Evolutionary conservation across 441 rosid species (phyloP).

Genomic region (Daphne laureola): DNA sequence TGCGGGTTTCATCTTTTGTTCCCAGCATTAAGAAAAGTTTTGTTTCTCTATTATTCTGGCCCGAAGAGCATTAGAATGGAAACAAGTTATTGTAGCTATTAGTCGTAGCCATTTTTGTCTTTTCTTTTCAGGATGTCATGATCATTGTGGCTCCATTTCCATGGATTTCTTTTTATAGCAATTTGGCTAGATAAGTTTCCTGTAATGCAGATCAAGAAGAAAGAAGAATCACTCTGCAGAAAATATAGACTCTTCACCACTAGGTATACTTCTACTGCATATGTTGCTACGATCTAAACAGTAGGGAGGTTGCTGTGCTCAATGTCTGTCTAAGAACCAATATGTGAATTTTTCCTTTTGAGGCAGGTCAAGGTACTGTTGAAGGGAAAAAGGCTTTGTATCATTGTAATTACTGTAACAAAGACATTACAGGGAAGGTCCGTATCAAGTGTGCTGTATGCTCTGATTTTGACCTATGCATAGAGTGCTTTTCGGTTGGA

Average conservation of each 20-base stretch:
- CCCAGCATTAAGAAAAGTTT: no score
- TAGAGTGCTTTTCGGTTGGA: slow-evolving; percentile 93
- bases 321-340: no score
- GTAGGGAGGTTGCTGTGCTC: not conserved
- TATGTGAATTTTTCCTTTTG: slow-evolving; percentile 8
- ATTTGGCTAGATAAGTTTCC: slow-evolving; percentile 5
- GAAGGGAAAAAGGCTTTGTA: slow-evolving; percentile 77
- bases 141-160: no score
- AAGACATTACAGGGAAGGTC: slow-evolving; percentile 81
- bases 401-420: slow-evolving; percentile 96
- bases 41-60: no score
- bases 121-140: no score
- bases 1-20: no score
- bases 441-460: slow-evolving; percentile 85
- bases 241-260: slow-evolving; percentile 55
- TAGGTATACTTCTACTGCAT: slow-evolving; percentile 30
- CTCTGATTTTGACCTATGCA: slow-evolving; percentile 90
- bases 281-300: not conserved
- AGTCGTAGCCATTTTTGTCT: no score
- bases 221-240: slow-evolving; percentile 75
- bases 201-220: slow-evolving; percentile 67
- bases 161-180: not conserved
- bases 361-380: slow-evolving; percentile 56
- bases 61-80: no score
- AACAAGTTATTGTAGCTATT: no score